Percentiles rank a stretch among this genome's conserved stretches.
These are phyloP conservation scores for Ilex paraguariensis DNA, from an alignment of 305 asterid species.

Conservation along the genomic window DNA sequence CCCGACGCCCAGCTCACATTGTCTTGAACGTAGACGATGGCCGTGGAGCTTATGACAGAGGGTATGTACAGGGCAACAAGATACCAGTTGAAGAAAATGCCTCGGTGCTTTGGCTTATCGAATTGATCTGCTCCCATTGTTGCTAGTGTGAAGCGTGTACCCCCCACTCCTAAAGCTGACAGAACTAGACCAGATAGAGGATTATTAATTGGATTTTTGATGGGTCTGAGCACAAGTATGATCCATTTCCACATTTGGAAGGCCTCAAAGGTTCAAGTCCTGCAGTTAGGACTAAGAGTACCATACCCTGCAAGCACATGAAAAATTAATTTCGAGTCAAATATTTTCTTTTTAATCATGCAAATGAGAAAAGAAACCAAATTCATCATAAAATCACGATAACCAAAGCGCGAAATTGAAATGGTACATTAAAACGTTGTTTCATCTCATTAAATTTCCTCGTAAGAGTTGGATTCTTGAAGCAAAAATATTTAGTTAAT, in stretches of 20 bases:
- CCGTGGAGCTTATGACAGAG: slow-evolving; percentile 14
- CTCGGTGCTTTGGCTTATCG: slow-evolving; percentile 8
- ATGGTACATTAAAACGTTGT: too few relatives aligned
- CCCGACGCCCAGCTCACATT: slow-evolving; percentile 26
- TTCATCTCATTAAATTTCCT: too few relatives aligned
- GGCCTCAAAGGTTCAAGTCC: slow-evolving; percentile 13
- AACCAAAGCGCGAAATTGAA: too few relatives aligned
- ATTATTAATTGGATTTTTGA: slow-evolving; percentile 5
- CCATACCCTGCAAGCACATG: slow-evolving; percentile 14
- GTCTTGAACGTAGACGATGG: slow-evolving; percentile 24
- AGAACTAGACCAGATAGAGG: slow-evolving; percentile 13
- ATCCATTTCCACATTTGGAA: slow-evolving; percentile 7
- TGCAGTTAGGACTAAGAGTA: slow-evolving; percentile 12
- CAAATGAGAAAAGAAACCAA: neutral
- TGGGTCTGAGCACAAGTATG: slow-evolving; percentile 8
- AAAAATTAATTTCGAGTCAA: too few relatives aligned
- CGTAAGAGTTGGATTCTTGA: too few relatives aligned
- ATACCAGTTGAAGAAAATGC: slow-evolving; percentile 23
- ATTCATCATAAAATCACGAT: neutral
- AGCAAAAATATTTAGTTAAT: too few relatives aligned
- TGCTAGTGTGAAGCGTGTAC: slow-evolving; percentile 12
- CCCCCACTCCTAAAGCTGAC: slow-evolving; percentile 20
- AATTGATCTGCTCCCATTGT: slow-evolving; percentile 28
- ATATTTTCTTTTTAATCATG: too few relatives aligned
- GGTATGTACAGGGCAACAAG: slow-evolving; percentile 10